Evolutionary conservation across 2,329 filamentous ascomycete species (phyloP), one percentile per base, ranked within the genome.

Genomic region (Huntiella decipiens): DNA sequence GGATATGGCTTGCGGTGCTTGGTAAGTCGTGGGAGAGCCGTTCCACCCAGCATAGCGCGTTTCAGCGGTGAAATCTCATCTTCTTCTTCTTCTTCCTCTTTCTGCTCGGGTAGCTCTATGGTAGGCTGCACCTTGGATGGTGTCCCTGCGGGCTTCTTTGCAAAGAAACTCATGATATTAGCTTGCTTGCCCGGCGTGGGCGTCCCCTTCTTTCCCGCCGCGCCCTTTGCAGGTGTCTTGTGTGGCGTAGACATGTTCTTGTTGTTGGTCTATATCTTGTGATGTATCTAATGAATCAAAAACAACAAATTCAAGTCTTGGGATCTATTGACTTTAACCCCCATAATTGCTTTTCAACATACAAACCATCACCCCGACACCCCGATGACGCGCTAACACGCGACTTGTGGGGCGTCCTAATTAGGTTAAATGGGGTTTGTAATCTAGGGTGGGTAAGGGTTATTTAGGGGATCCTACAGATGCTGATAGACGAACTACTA

Each of bases 161-260:
- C 58, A 50, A 66, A 66, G 55, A 66, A 66, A 31, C 63, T 64
- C 50, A 60, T 57, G 51, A 66, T 66, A 37, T 62, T 64, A 44
- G 59, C 59, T 50, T 66, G 64, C 51, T 65, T 66, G 42, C 53
- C 49, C 10, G 46, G 46, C 8, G 54, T 54, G 17, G 53, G 50
- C 11, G 53, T 51, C 15, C 51, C 52, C 15, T 42, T 41, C 43
- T 48, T 50, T 47, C 52, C 53, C 33, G 51, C 53, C 15, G 57
- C 50, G 17, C 57, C 51, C 42, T 60, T 59, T 32, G 57, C 57
- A 33, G 54, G 51, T 4, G 54, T 46, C 13, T 46, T 44, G 15
- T 43, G 43, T 6, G 50, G 38, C 10, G 44, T 46, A 16, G 38
- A 43, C 46, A 49, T 44, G n/a, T 36, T 15, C 17, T 22, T 12